phyloP scores from a whole-genome alignment of 2,329 filamentous ascomycete genomes.

The Talaromyces albobiverticillius region DNA sequence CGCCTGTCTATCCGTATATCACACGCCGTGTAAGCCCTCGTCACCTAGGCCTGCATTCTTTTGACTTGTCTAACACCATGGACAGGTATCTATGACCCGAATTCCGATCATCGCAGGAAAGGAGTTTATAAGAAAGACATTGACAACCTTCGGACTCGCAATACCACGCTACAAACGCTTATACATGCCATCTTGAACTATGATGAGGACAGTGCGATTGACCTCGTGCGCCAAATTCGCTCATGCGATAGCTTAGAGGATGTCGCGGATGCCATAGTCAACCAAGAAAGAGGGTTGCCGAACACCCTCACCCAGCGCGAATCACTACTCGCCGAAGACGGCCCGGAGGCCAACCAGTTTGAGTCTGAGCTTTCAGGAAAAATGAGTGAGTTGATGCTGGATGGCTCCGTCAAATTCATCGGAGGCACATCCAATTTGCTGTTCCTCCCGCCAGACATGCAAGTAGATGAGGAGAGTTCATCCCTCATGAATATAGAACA shows the following conservation, averaged over 20 bases:
- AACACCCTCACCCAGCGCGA: conserved; percentile 37
- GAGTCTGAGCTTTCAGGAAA: conserved; percentile 85
- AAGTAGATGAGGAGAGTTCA: conserved; percentile 37
- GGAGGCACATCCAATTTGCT: conserved; percentile 93
- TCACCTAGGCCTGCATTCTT: not conserved
- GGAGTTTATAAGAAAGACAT: conserved; percentile 95
- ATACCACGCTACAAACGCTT: conserved; percentile 85
- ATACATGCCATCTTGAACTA: conserved; percentile 91
- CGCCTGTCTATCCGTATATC: conserved; percentile 91
- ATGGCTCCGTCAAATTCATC: conserved; percentile 85
- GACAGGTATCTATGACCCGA: conserved; percentile 90
- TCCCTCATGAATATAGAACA: conserved; percentile 34
- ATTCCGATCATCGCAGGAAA: conserved; percentile 92
- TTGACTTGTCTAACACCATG: conserved; percentile 17
- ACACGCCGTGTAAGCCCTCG: conserved; percentile 36
- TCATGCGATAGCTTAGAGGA: conserved; percentile 73
- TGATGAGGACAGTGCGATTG: conserved; percentile 78
- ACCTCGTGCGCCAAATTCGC: conserved; percentile 80
- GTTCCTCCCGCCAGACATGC: conserved; percentile 57
- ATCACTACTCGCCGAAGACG: conserved; percentile 29
- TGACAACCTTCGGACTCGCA: conserved; percentile 81
- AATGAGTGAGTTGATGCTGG: conserved; percentile 86
- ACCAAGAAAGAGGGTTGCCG: conserved; percentile 50
- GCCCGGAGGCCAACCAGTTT: conserved; percentile 47
- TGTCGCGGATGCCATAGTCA: conserved; percentile 59